Conservation (phyloP, 2,329 filamentous ascomycete species). For the Verticillium dahliae region DNA sequence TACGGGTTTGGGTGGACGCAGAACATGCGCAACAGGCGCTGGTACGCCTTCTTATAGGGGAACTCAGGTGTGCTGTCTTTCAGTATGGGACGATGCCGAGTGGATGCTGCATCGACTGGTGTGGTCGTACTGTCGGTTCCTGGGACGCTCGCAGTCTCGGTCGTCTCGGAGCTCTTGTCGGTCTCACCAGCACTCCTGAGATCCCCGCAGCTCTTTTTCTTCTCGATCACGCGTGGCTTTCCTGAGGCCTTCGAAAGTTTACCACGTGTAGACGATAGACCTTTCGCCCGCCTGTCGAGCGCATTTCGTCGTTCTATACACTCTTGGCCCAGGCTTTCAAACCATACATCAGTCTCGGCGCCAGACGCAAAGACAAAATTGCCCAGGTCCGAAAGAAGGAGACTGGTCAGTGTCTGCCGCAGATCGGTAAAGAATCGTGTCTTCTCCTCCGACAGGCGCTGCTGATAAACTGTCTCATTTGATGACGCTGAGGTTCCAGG, state of each 20-base stretch:
- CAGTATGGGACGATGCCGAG: conserved; percentile 5
- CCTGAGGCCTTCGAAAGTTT: conserved; percentile 24
- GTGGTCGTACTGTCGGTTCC: conserved; percentile 34
- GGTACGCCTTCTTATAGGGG: conserved; percentile 74
- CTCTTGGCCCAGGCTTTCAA: conserved; percentile 60
- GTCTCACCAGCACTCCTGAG: conserved; percentile 45
- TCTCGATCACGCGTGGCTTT: conserved; percentile 50
- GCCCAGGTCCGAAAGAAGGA: conserved; percentile 84
- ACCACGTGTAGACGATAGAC: conserved; percentile 16
- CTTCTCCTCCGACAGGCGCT: conserved; percentile 61
- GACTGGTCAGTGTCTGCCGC: conserved; percentile 71
- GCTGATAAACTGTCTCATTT: conserved; percentile 59
- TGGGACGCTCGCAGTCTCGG: conserved; percentile 26
- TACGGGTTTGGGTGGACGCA: conserved; percentile 85
- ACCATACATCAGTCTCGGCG: conserved; percentile 90
- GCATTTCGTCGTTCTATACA: conserved; percentile 58
- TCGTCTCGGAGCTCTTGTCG: conserved; percentile 29
- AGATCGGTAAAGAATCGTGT: conserved; percentile 70
- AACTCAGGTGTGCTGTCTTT: conserved; percentile 50
- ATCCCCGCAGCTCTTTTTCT: conserved; percentile 64
- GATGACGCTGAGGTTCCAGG: conserved; percentile 62
- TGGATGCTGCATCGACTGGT: conserved; percentile 24
- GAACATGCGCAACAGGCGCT: conserved; percentile 75
- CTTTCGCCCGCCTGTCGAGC: conserved; percentile 36
- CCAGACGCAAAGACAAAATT: conserved; percentile 80